Percentiles rank a stretch among this genome's conserved stretches.
phyloP scores from a whole-genome alignment of 768 basidiomycete species.

The Nidula microcarpa region DNA sequence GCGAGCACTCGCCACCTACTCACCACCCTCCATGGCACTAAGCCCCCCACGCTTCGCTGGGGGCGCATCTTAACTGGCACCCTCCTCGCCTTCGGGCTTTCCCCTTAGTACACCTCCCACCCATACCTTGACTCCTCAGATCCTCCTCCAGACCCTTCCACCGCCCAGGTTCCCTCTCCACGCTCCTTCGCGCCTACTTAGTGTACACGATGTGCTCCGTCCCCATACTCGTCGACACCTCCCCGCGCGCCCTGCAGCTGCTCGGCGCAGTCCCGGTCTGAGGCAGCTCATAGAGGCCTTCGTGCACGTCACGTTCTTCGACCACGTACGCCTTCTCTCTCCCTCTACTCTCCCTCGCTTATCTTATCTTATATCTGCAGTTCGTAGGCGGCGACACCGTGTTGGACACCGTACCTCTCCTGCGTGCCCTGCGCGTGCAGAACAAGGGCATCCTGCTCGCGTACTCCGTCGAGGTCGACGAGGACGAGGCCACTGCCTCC shows the following conservation, averaged over 20 bases:
- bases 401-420: conserved; percentile 59
- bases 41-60: not conserved
- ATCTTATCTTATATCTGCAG: conserved; percentile 25
- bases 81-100: not conserved
- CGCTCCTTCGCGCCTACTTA: conserved; percentile 68
- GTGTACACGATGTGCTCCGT: conserved; percentile 82
- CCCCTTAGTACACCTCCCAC: not conserved
- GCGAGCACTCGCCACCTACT: too few species aligned
- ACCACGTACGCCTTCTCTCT: conserved; percentile 49
- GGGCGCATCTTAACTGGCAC: not conserved
- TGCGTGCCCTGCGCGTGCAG: conserved; percentile 55
- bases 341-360: not conserved
- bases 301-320: conserved; percentile 81
- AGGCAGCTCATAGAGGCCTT: conserved; percentile 61
- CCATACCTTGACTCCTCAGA: not conserved
- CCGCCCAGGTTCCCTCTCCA: not conserved
- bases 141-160: not conserved
- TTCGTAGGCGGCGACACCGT: conserved; percentile 91
- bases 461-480: conserved; percentile 86
- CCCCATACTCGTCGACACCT: conserved; percentile 71
- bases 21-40: too few species aligned
- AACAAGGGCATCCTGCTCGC: conserved; percentile 77
- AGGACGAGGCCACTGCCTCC: conserved; percentile 38
- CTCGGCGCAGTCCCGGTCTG: conserved; percentile 54
- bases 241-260: conserved; percentile 59